These are phyloP conservation scores for Lycium ferocissimum DNA, from an alignment of 257 asterid genomes.

Conservation along the genomic window DNA sequence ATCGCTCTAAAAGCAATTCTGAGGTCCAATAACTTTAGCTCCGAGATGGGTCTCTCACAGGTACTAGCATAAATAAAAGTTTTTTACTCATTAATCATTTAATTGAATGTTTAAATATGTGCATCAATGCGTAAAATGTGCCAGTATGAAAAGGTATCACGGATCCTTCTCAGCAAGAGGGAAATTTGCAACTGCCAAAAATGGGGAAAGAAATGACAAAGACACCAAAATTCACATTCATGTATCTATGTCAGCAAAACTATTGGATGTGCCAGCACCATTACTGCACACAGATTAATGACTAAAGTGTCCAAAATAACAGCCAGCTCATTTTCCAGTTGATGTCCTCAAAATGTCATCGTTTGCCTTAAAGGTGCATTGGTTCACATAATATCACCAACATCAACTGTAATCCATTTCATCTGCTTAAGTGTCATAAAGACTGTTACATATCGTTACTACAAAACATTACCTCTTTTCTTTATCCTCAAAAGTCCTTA, in stretches of 20 bases:
- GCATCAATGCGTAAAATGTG: not conserved
- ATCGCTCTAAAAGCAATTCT: not conserved
- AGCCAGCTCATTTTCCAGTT: constrained; percentile 23
- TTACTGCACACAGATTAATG: not conserved
- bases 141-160: not conserved
- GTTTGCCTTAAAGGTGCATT: not conserved
- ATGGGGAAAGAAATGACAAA: constrained; percentile 17
- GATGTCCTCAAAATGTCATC: not conserved
- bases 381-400: not conserved
- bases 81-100: constrained; percentile 1
- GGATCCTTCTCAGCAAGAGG: not conserved
- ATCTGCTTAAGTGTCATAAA: not conserved
- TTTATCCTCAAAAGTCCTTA: not conserved
- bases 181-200: constrained; percentile 1
- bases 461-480: not conserved
- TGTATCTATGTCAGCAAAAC: not conserved
- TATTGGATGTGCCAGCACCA: not conserved
- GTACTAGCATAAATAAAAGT: not conserved
- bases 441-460: not conserved
- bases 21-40: not conserved
- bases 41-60: not conserved
- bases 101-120: not conserved
- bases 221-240: not conserved
- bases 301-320: constrained; percentile 21
- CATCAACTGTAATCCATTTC: not conserved